These are phyloP conservation scores for Rhamnella rubrinervis DNA, from an alignment of 331 rosid genomes.

Conservation along the genomic window DNA sequence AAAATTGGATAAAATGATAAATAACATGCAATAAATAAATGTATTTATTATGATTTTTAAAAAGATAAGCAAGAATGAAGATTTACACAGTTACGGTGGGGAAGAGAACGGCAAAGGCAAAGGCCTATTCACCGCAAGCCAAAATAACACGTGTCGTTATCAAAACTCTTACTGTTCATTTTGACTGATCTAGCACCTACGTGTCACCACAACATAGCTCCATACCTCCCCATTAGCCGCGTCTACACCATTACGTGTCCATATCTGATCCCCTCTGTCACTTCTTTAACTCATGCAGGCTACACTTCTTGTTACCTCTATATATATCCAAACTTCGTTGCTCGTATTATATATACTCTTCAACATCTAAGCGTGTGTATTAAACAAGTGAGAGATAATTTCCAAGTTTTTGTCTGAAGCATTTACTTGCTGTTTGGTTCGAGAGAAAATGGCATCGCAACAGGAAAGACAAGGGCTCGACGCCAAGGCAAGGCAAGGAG, in stretches of 20 bases:
- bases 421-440: not conserved
- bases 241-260: conserved; percentile 12
- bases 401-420: not conserved
- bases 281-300: not conserved
- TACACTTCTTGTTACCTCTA: not conserved
- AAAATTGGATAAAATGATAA: no score
- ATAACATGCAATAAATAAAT: no score
- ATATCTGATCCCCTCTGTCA: not conserved
- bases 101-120: no score
- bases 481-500: conserved; percentile 57
- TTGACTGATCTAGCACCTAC: not conserved
- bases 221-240: conserved; percentile 1
- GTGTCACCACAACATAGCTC: conserved; percentile 3
- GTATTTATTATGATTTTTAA: no score
- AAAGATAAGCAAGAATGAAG: no score
- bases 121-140: not conserved
- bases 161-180: not conserved
- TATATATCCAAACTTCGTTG: not conserved
- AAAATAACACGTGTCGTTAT: conserved; percentile 1
- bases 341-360: not conserved
- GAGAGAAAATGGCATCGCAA: conserved; percentile 36
- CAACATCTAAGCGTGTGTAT: not conserved
- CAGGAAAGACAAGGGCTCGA: conserved; percentile 45
- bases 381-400: not conserved
- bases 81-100: no score